Conservation (phyloP, 257 asterid species). For the Cinchona pubescens region DNA sequence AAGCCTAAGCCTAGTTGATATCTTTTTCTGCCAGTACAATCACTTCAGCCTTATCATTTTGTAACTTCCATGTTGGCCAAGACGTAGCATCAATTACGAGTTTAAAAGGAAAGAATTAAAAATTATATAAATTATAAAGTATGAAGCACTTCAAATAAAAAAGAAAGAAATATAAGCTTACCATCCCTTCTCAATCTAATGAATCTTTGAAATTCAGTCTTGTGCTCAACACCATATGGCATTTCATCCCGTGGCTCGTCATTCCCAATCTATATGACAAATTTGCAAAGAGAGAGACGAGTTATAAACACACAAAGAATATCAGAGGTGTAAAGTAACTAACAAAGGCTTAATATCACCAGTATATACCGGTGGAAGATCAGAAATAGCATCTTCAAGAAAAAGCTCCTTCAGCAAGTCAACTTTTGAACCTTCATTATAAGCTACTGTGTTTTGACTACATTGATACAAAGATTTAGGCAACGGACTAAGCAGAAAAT, state of each 20-base stretch:
- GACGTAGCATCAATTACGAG: neutral
- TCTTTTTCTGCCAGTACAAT: neutral
- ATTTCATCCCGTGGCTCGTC: constrained; percentile 57
- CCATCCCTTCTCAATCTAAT: constrained; percentile 61
- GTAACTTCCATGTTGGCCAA: neutral
- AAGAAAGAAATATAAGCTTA: constrained; percentile 24
- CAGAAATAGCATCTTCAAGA: constrained; percentile 74
- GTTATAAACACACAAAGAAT: neutral
- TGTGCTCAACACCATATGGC: constrained; percentile 39
- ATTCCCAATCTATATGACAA: constrained; percentile 49
- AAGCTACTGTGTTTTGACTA: constrained; percentile 53
- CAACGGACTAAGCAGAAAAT: neutral
- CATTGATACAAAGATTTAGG: constrained; percentile 6
- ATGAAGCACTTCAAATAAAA: neutral
- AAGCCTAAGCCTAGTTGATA: no score
- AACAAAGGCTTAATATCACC: no score
- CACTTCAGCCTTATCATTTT: no score
- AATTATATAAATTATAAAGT: no score
- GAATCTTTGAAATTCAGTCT: constrained; percentile 53
- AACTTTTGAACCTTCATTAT: constrained; percentile 34
- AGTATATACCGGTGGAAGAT: constrained; percentile 62
- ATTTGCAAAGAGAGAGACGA: neutral
- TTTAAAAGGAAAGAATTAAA: neutral
- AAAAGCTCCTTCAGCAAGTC: constrained; percentile 43
- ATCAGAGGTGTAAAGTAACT: no score